These are phyloP conservation scores for Evernia prunastri DNA, from an alignment of 495 filamentous ascomycete genomes.

Conservation along the genomic window DNA sequence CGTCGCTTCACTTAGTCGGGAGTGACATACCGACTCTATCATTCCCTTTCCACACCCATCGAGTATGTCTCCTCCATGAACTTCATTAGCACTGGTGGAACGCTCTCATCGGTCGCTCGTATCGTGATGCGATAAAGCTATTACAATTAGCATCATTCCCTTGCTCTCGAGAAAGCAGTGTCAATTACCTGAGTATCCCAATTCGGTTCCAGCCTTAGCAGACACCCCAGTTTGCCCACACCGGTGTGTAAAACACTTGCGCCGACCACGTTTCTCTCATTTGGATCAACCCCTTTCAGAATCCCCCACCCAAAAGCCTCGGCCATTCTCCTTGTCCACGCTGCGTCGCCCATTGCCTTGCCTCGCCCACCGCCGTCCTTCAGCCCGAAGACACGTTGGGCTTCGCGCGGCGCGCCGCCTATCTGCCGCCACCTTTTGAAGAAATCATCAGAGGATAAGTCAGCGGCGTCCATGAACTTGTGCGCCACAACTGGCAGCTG, in stretches of 20 bases:
- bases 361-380: conserved; percentile 36
- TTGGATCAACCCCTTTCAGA: conserved; percentile 79
- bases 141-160: neutral
- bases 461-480: conserved; percentile 92
- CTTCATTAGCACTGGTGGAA: conserved; percentile 73
- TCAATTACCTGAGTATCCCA: conserved; percentile 70
- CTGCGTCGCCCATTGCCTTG: conserved; percentile 44
- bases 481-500: conserved; percentile 84
- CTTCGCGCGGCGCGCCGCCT: conserved; percentile 76
- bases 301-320: conserved; percentile 85
- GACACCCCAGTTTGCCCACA: conserved; percentile 85
- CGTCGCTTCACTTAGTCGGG: neutral
- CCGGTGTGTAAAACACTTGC: conserved; percentile 85
- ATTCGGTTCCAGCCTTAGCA: conserved; percentile 92
- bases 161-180: neutral
- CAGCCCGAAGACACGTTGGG: conserved; percentile 75
- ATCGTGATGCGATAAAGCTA: conserved; percentile 96
- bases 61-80: conserved; percentile 78
- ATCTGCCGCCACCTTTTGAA: conserved; percentile 99
- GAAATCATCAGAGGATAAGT: conserved; percentile 81
- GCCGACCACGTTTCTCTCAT: conserved; percentile 85
- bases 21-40: conserved; percentile 1
- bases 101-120: conserved; percentile 82
- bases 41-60: conserved; percentile 38
- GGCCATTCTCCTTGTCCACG: conserved; percentile 60